Percentiles rank a stretch among this genome's conserved stretches.
Conservation (phyloP, 805 yeast species). For the Wickerhamiella cacticola region DNA sequence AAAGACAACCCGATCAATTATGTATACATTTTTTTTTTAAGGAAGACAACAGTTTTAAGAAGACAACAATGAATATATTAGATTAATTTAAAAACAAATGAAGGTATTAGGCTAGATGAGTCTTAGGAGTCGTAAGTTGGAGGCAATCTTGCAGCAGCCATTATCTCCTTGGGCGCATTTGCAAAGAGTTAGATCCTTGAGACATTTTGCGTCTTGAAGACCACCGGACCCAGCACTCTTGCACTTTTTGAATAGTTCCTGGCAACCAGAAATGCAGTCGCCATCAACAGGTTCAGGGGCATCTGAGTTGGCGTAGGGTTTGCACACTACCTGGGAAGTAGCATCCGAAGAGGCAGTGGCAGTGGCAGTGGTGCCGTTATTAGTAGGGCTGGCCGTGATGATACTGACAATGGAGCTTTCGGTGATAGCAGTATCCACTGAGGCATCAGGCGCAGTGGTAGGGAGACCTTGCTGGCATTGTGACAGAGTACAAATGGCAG, state of each 20-base stretch:
- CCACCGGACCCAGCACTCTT: slow-evolving; percentile 3
- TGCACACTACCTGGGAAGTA: slow-evolving; percentile 9
- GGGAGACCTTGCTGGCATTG: too few relatives aligned
- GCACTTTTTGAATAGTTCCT: slow-evolving; percentile 15
- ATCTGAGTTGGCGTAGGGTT: slow-evolving; percentile 11
- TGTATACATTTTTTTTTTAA: too few relatives aligned
- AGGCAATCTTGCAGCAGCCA: slow-evolving; percentile 16
- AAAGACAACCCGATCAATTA: too few relatives aligned
- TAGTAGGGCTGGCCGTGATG: not conserved
- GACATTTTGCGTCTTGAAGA: slow-evolving; percentile 15
- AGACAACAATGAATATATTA: too few relatives aligned
- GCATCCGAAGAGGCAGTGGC: not conserved
- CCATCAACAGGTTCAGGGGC: slow-evolving; percentile 18
- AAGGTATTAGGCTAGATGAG: not conserved
- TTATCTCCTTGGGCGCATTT: slow-evolving; percentile 21
- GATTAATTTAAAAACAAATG: not conserved
- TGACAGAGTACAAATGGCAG: too few relatives aligned
- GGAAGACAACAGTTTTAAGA: too few relatives aligned
- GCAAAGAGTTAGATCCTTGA: slow-evolving; percentile 18
- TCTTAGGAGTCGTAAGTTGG: not conserved
- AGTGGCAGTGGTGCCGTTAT: not conserved
- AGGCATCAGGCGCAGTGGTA: too few relatives aligned
- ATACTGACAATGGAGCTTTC: not conserved
- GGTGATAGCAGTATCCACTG: not conserved
- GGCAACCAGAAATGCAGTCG: slow-evolving; percentile 21